phyloP scores from a whole-genome alignment of 345 rosid species.

The Microcos paniculata region DNA sequence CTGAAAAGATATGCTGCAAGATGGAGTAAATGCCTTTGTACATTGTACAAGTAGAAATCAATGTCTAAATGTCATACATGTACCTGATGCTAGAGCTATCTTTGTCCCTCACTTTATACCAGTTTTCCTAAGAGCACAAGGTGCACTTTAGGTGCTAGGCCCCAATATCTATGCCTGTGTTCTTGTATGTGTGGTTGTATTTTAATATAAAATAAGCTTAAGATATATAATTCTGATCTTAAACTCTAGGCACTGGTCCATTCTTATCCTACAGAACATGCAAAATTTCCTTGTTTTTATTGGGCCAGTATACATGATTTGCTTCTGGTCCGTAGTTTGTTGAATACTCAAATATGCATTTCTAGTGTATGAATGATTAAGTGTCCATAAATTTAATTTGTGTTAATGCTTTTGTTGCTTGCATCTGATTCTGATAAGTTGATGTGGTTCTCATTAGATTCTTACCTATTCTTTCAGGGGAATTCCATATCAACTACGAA shows the following conservation, averaged over 20 bases:
- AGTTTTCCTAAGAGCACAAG: too few relatives aligned
- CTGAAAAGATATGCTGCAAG: background rate
- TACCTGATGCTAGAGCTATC: background rate
- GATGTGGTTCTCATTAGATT: constrained; percentile 14
- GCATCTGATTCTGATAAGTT: constrained; percentile 3
- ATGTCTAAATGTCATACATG: background rate
- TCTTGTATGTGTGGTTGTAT: too few relatives aligned
- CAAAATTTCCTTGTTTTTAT: too few relatives aligned
- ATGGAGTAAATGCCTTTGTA: background rate
- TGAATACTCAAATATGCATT: constrained; percentile 9
- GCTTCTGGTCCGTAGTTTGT: too few relatives aligned
- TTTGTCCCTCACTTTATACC: background rate
- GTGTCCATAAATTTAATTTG: background rate
- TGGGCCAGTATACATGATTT: too few relatives aligned
- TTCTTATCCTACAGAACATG: too few relatives aligned
- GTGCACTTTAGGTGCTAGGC: too few relatives aligned
- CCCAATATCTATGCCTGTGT: too few relatives aligned
- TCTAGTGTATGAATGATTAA: background rate
- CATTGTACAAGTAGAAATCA: background rate
- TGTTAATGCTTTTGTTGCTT: background rate
- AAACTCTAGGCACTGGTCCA: too few relatives aligned
- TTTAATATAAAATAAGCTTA: too few relatives aligned
- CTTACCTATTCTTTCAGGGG: constrained; percentile 52
- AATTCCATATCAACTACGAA: constrained; percentile 94
- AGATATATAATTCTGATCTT: too few relatives aligned